Evolutionary conservation across 345 rosid genomes (phyloP).

Genomic region (Populus simonii): DNA sequence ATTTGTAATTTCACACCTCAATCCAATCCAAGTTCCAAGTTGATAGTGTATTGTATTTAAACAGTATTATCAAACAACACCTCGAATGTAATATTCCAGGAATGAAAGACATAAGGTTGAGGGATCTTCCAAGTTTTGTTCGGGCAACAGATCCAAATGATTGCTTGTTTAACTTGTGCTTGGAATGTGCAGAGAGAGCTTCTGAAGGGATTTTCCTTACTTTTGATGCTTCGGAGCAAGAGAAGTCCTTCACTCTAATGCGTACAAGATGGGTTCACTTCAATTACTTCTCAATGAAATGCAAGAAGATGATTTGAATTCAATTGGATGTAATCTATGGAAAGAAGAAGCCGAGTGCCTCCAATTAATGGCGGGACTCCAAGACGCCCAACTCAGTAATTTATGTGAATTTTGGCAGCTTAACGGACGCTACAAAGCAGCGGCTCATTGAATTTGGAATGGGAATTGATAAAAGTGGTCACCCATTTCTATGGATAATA

Average conservation of each 20-base stretch:
- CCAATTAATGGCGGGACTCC: slow-evolving; percentile 16
- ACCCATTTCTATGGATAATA: not conserved
- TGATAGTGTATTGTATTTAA: no score
- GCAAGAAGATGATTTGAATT: not conserved
- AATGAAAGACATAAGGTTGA: not conserved
- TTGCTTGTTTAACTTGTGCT: slow-evolving; percentile 22
- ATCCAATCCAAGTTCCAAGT: no score
- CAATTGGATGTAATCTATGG: slow-evolving; percentile 17
- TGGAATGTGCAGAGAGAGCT: not conserved
- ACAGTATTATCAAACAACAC: no score
- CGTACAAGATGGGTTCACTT: slow-evolving; percentile 23
- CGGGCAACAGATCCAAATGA: slow-evolving; percentile 29
- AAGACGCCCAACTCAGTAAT: slow-evolving; percentile 14
- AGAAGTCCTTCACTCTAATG: slow-evolving; percentile 8
- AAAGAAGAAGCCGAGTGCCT: slow-evolving; percentile 21
- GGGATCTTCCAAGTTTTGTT: slow-evolving; percentile 8
- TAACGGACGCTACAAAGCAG: slow-evolving; percentile 5
- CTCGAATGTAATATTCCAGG: not conserved
- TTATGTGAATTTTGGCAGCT: slow-evolving; percentile 26
- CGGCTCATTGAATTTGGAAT: slow-evolving; percentile 16
- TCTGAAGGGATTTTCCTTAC: slow-evolving; percentile 35
- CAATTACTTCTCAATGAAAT: slow-evolving; percentile 13
- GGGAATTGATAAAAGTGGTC: slow-evolving; percentile 21
- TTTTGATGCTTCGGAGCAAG: slow-evolving; percentile 32
- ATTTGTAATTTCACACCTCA: no score